Base-by-base conservation (phyloP, 495 filamentous ascomycete genomes). In the Hypoxylon fuscum region DNA sequence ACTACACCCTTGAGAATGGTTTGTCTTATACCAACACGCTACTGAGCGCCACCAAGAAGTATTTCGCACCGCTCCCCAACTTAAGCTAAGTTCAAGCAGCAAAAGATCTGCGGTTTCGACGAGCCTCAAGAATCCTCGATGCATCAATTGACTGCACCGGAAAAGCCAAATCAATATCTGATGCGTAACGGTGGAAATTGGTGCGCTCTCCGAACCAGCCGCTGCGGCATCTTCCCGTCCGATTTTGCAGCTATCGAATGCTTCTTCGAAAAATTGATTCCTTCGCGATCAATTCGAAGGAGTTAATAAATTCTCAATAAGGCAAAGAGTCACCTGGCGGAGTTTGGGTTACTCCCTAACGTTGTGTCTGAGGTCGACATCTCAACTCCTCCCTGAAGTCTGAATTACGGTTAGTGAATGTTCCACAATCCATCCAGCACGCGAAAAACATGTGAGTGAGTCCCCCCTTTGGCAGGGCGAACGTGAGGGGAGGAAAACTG, bases 21-120 rank as follows among this genome's bases (percentile, higher is more conserved):
- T 55, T 72, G 69, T 70, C 69, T 62, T 38, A 62, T 63, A 55
- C 49, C 41, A 11, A 44, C 46, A 27, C 64, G 31, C 59, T 68
- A 66, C 63, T 62, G 53, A 12, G 37, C 63, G 57, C 63, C 63
- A 66, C 63, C 18, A 3, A 27, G 21, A 18, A 20, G 40, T 17
- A 62, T 62, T 48, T 18, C n/a, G n/a, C 45, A 35, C 35, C 21
- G 29, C 45, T 43, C 25, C 9, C 46, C 27, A 29, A 32, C 45
- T 14, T 21, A 14, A 21, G 15, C 31, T n/a, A 27, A 34, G 44
- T 5, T 48, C n/a, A 31, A 17, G 37, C 29, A 21, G 42, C 12
- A 31, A 27, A 44, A 48, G 38, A 52, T 48, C 31, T 29, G 23
- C 46, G 12, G 23, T 46, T 48, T 51, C 63, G 23, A 44, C 47